Evolutionary conservation across 768 basidiomycete genomes (phyloP).

Genomic region (Suillus variegatus): DNA sequence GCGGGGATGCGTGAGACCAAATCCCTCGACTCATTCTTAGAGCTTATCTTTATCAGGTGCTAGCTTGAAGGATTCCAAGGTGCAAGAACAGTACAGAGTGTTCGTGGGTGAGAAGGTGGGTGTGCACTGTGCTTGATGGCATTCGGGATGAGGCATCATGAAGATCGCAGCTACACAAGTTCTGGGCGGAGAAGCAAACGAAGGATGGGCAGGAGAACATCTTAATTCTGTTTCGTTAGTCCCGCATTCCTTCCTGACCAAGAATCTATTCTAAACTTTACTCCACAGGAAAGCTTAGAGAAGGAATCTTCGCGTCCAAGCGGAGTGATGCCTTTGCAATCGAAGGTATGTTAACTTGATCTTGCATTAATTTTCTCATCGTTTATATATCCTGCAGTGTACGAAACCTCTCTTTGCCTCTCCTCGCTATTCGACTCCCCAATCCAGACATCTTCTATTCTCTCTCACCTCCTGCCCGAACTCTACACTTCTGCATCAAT

Average conservation of each 20-base stretch:
- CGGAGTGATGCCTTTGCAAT: conserved; percentile 62
- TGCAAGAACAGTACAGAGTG: conserved; percentile 67
- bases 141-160: conserved; percentile 42
- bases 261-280: conserved; percentile 4
- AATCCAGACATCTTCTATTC: conserved; percentile 60
- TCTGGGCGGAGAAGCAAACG: conserved; percentile 30
- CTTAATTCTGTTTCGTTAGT: conserved; percentile 72
- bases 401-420: conserved; percentile 72
- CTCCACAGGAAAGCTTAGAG: conserved; percentile 68
- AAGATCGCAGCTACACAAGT: conserved; percentile 13
- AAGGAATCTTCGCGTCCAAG: conserved; percentile 64
- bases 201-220: conserved; percentile 66
- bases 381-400: conserved; percentile 43
- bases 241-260: neutral
- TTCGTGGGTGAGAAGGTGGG: conserved; percentile 69
- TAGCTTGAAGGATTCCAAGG: conserved; percentile 59
- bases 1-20: conserved; percentile 70
- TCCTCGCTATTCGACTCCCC: conserved; percentile 63
- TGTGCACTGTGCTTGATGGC: conserved; percentile 44
- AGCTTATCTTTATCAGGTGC: conserved; percentile 24
- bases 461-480: conserved; percentile 57
- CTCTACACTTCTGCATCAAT: conserved; percentile 39
- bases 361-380: neutral
- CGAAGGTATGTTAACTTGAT: conserved; percentile 53
- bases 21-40: neutral